Evolutionary conservation across 2,329 filamentous ascomycete genomes (phyloP).

Genomic region (Alternaria viburni): DNA sequence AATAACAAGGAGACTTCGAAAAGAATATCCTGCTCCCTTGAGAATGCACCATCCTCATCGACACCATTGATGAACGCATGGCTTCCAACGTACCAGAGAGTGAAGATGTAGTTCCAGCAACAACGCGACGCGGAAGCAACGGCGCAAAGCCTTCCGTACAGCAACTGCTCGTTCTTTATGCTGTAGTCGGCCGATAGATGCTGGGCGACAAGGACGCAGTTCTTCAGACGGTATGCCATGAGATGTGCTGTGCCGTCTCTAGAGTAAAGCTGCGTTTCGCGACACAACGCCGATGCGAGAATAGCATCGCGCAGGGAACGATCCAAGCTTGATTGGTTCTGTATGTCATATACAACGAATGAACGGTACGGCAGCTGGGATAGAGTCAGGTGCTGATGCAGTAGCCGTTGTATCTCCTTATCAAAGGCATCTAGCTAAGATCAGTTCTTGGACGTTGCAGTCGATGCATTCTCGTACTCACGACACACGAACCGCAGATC

Average conservation of each 20-base stretch:
- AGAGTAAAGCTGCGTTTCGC: neutral
- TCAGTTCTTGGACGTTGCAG: neutral
- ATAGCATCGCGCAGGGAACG: neutral
- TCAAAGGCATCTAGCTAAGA: neutral
- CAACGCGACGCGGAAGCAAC: neutral
- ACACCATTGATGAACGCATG: neutral
- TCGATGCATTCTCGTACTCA: neutral
- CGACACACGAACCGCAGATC: neutral
- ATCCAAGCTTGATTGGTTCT: neutral
- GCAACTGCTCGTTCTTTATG: neutral
- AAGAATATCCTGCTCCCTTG: neutral
- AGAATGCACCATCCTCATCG: neutral
- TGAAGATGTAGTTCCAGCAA: neutral
- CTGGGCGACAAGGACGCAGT: neutral
- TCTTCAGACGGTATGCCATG: neutral
- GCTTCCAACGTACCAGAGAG: neutral
- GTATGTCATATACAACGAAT: neutral
- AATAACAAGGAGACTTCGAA: conserved; percentile 8
- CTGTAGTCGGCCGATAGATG: neutral
- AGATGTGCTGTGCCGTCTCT: neutral
- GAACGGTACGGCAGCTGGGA: neutral
- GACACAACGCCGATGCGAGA: neutral
- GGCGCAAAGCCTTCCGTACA: neutral
- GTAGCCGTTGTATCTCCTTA: neutral
- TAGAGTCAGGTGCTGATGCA: neutral